Evolutionary conservation across 2,329 filamentous ascomycete genomes (phyloP).

Genomic region (Peltaster fructicola): DNA sequence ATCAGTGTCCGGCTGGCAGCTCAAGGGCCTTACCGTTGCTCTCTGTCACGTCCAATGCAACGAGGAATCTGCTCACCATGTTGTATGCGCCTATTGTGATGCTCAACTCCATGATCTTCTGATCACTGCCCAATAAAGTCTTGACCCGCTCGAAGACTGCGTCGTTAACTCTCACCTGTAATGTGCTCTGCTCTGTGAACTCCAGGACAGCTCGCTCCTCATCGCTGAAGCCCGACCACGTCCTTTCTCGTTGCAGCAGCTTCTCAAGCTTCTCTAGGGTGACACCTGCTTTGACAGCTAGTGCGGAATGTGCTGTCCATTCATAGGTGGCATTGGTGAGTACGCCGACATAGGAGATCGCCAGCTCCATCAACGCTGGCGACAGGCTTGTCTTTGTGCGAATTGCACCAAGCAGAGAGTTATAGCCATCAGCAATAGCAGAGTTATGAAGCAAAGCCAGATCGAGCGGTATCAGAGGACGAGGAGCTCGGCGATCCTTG

Average conservation of each 20-base stretch:
- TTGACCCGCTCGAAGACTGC: slow-evolving; percentile 16
- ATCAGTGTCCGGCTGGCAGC: too few species aligned
- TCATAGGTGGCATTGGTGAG: slow-evolving; percentile 20
- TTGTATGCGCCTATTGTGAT: slow-evolving; percentile 22
- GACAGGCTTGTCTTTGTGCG: slow-evolving; percentile 18
- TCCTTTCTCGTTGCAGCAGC: slow-evolving; percentile 10
- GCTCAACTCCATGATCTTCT: slow-evolving; percentile 19
- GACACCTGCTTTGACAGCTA: slow-evolving; percentile 17
- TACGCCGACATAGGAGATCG: slow-evolving; percentile 21
- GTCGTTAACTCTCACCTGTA: slow-evolving; percentile 14
- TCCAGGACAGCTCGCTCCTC: slow-evolving; percentile 17
- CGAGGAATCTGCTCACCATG: slow-evolving; percentile 22
- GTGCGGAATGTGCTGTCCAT: slow-evolving; percentile 18
- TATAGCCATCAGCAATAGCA: slow-evolving; percentile 59
- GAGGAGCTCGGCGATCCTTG: slow-evolving; percentile 45
- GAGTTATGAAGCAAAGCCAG: slow-evolving; percentile 59
- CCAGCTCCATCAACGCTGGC: slow-evolving; percentile 16
- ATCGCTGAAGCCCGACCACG: slow-evolving; percentile 10
- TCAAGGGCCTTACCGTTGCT: slow-evolving; percentile 19
- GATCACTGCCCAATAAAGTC: slow-evolving; percentile 14
- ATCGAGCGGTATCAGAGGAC: slow-evolving; percentile 58
- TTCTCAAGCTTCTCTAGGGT: slow-evolving; percentile 11
- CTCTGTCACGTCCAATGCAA: slow-evolving; percentile 22
- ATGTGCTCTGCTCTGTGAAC: slow-evolving; percentile 19
- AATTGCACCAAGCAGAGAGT: slow-evolving; percentile 42